These are phyloP conservation scores for Periconia macrospinosa DNA, from an alignment of 2,329 filamentous ascomycete species.

Conservation along the genomic window DNA sequence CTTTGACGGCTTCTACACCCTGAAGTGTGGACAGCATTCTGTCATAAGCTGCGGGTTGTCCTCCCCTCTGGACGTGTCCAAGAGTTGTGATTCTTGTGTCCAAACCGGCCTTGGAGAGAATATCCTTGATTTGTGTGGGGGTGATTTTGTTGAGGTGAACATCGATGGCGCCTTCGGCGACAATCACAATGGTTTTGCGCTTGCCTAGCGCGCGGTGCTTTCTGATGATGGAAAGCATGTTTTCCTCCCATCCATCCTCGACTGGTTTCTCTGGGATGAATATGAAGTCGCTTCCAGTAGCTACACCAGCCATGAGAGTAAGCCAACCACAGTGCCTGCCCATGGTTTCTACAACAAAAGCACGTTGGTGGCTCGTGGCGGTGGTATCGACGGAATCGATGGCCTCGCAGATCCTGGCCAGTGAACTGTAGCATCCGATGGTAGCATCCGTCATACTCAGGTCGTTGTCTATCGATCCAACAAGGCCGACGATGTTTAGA, in stretches of 20 bases:
- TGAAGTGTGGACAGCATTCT: slow-evolving; percentile 90
- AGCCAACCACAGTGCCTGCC: slow-evolving; percentile 97
- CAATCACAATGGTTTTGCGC: slow-evolving; percentile 96
- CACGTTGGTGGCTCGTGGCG: slow-evolving; percentile 88
- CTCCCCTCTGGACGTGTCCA: slow-evolving; percentile 96
- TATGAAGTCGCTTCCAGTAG: slow-evolving; percentile 92
- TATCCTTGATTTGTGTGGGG: slow-evolving; percentile 78
- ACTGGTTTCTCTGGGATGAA: slow-evolving; percentile 96
- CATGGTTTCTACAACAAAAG: slow-evolving; percentile 97
- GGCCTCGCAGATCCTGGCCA: slow-evolving; percentile 90
- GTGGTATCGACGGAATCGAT: slow-evolving; percentile 98
- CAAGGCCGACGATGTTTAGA: slow-evolving; percentile 93
- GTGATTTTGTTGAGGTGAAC: slow-evolving; percentile 80
- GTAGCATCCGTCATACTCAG: slow-evolving; percentile 96
- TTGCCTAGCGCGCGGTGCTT: slow-evolving; percentile 88
- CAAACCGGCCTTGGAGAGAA: slow-evolving; percentile 77
- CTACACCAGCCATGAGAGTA: slow-evolving; percentile 92
- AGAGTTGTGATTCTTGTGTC: slow-evolving; percentile 95
- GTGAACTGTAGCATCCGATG: slow-evolving; percentile 93
- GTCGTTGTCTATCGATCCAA: slow-evolving; percentile 98
- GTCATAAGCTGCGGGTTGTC: slow-evolving; percentile 89
- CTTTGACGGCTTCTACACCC: slow-evolving; percentile 47
- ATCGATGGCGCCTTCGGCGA: slow-evolving; percentile 82
- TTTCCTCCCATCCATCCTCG: slow-evolving; percentile 75
- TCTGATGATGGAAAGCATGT: slow-evolving; percentile 32